Conservation (phyloP, 140 eudicot genomes). For the Artemisia princeps region DNA sequence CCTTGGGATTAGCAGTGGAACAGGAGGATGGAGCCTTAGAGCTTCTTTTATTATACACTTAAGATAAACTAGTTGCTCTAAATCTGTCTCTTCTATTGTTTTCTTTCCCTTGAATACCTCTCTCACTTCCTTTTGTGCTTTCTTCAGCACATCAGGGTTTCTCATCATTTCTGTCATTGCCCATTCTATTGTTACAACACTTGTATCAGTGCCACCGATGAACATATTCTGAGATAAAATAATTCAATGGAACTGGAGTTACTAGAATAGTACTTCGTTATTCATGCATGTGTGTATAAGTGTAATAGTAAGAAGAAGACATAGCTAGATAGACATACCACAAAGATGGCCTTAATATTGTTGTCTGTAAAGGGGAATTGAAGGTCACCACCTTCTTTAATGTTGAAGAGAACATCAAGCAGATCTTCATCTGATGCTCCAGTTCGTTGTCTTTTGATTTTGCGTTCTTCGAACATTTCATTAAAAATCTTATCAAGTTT, state of each 20-base stretch:
- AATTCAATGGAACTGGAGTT: no score
- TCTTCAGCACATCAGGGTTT: background rate
- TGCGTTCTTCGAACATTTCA: conserved; percentile 10
- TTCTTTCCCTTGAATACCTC: background rate
- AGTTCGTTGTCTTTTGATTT: conserved; percentile 1
- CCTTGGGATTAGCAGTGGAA: conserved; percentile 6
- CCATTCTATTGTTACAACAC: background rate
- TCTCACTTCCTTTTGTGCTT: background rate
- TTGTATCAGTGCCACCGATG: background rate
- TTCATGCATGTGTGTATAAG: no score
- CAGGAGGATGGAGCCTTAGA: no score
- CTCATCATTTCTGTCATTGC: background rate
- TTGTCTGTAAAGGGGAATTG: conserved; percentile 7
- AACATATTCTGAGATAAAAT: background rate
- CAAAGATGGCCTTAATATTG: conserved; percentile 8
- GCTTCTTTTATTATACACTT: no score
- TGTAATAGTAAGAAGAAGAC: no score
- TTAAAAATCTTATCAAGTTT: conserved; percentile 3
- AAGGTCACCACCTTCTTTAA: conserved; percentile 5
- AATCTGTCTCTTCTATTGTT: background rate
- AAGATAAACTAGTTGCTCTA: no score
- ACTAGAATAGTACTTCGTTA: no score
- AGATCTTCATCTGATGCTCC: conserved; percentile 5
- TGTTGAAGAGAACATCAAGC: conserved; percentile 8
- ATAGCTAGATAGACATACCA: background rate